Conservation (phyloP, 1,284 basidiomycete species). For the Erythrobasidium hasegawianum region DNA sequence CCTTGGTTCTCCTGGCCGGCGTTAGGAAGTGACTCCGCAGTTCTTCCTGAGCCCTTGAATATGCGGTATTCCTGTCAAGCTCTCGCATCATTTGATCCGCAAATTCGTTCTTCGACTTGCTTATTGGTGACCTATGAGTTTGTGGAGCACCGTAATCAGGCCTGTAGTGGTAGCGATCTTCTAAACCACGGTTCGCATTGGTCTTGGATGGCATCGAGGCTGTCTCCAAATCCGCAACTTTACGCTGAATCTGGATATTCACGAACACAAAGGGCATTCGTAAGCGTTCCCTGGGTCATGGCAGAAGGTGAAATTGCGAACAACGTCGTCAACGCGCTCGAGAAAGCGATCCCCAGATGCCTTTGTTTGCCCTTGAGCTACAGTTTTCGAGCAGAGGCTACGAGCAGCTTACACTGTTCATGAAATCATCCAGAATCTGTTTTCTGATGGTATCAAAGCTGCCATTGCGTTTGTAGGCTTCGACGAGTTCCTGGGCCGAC, state of each 20-base stretch:
- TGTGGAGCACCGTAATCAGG: background rate
- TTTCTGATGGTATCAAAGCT: slow-evolving; percentile 18
- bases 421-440: slow-evolving; percentile 10
- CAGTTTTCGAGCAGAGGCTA: background rate
- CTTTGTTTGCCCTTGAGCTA: background rate
- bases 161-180: too few relatives aligned
- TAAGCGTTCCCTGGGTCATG: too few relatives aligned
- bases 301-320: background rate
- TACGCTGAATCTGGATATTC: too few relatives aligned
- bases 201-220: too few relatives aligned
- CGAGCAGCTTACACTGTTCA: slow-evolving; percentile 15
- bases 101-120: slow-evolving; percentile 1
- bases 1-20: background rate
- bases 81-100: background rate
- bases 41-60: slow-evolving; percentile 14
- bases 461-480: slow-evolving; percentile 20
- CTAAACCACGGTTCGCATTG: too few relatives aligned
- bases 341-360: slow-evolving; percentile 13
- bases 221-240: too few relatives aligned
- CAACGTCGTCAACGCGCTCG: slow-evolving; percentile 10
- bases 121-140: background rate
- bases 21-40: background rate
- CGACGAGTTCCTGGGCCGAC: slow-evolving; percentile 25
- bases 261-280: too few relatives aligned
- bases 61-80: slow-evolving; percentile 15